These are phyloP conservation scores for Marsdenia floribunda DNA, from an alignment of 257 asterid species.

Conservation along the genomic window DNA sequence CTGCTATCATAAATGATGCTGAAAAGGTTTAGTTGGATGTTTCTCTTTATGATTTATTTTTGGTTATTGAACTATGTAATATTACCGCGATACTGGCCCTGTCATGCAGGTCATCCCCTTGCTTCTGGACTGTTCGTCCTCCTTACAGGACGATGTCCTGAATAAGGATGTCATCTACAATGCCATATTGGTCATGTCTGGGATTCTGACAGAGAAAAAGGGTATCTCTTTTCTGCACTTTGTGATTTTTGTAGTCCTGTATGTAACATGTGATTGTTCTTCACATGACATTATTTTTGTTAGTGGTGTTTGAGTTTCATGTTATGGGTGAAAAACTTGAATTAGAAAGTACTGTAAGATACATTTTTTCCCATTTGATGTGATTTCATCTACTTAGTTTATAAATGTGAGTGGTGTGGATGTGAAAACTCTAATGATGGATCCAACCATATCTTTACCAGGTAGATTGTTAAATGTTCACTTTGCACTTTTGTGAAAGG, in stretches of 20 bases:
- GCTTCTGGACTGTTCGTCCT: conserved; percentile 58
- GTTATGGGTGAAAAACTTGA: neutral
- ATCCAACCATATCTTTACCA: neutral
- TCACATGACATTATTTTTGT: neutral
- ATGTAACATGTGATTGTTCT: neutral
- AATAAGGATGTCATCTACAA: conserved; percentile 63
- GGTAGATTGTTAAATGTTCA: neutral
- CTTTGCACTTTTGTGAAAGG: neutral
- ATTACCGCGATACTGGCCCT: conserved; percentile 22
- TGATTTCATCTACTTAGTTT: neutral
- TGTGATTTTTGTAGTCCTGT: neutral
- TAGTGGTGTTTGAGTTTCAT: neutral
- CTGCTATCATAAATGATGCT: conserved; percentile 71
- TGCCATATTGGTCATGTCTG: conserved; percentile 66
- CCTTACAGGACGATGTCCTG: conserved; percentile 43
- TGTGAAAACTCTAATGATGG: neutral
- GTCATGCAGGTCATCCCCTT: conserved; percentile 69
- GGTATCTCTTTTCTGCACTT: conserved; percentile 37
- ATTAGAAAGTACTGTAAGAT: neutral
- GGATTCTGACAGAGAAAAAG: conserved; percentile 61
- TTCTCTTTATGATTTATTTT: neutral
- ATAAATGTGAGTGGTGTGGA: neutral
- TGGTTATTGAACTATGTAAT: conserved; percentile 2
- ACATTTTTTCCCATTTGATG: neutral
- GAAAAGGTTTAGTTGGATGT: conserved; percentile 47